Conservation (phyloP, 768 basidiomycete genomes). For the Serendipita sp. region DNA sequence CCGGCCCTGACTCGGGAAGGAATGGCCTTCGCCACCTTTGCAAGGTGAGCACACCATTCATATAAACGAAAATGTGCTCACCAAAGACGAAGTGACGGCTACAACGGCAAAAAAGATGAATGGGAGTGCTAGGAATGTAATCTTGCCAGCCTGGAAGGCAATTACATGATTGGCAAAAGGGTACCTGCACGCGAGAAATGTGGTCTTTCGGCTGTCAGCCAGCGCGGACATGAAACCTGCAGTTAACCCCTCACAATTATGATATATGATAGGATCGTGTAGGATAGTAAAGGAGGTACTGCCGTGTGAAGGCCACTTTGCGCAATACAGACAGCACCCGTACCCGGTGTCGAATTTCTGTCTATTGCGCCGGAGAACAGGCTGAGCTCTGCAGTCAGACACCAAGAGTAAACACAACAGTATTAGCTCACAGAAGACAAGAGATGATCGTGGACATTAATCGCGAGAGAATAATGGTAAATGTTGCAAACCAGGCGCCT, state of each 20-base stretch:
- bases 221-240: background rate
- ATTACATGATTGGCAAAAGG: background rate
- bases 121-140: background rate
- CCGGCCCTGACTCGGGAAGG: background rate
- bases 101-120: background rate
- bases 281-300: background rate
- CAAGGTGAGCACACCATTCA: background rate
- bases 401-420: background rate
- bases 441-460: background rate
- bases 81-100: background rate
- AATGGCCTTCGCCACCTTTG: background rate
- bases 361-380: background rate
- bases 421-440: background rate
- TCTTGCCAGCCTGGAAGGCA: background rate
- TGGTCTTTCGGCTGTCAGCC: background rate
- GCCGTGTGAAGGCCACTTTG: background rate
- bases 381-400: background rate
- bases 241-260: background rate
- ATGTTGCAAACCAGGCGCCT: background rate
- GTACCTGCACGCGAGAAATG: background rate
- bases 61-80: background rate
- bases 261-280: background rate
- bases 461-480: background rate
- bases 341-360: background rate
- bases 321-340: background rate